Conservation (phyloP, 2,329 filamentous ascomycete species). For the Aspergillus versicolor region DNA sequence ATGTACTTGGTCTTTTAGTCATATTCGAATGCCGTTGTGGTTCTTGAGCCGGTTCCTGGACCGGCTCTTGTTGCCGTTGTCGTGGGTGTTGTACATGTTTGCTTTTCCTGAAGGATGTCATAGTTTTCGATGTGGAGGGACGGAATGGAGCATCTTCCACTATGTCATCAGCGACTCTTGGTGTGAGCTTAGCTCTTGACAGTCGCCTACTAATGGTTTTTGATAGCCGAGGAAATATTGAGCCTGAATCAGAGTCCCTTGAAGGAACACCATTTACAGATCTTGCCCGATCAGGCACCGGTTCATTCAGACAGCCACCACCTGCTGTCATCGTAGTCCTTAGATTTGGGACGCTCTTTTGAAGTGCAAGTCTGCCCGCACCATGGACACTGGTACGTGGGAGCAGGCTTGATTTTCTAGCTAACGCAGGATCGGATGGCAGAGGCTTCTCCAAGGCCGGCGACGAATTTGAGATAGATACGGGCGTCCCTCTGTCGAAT, state of each 20-base stretch:
- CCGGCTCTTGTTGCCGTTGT: background rate
- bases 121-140: slow-evolving; percentile 26
- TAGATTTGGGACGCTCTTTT: slow-evolving; percentile 20
- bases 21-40: slow-evolving; percentile 9
- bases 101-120: slow-evolving; percentile 21
- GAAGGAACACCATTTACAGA: slow-evolving; percentile 23
- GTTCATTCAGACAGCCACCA: slow-evolving; percentile 12
- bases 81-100: slow-evolving; percentile 14
- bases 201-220: slow-evolving; percentile 24
- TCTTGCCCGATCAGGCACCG: slow-evolving; percentile 20
- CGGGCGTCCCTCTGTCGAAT: slow-evolving; percentile 20
- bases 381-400: slow-evolving; percentile 13
- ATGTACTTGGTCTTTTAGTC: slow-evolving; percentile 8
- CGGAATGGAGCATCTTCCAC: slow-evolving; percentile 12
- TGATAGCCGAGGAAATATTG: slow-evolving; percentile 17
- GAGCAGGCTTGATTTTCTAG: slow-evolving; percentile 9
- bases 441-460: slow-evolving; percentile 30
- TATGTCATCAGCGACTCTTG: slow-evolving; percentile 22
- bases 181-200: slow-evolving; percentile 22
- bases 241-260: slow-evolving; percentile 11
- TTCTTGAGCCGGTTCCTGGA: slow-evolving; percentile 8
- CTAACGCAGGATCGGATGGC: slow-evolving; percentile 26
- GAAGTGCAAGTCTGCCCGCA: slow-evolving; percentile 6
- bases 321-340: slow-evolving; percentile 15
- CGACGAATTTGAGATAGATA: background rate